Evolutionary conservation across 1,139 yeast genomes (phyloP), one percentile per base, ranked within the genome.

Genomic region (Diutina catenulata): DNA sequence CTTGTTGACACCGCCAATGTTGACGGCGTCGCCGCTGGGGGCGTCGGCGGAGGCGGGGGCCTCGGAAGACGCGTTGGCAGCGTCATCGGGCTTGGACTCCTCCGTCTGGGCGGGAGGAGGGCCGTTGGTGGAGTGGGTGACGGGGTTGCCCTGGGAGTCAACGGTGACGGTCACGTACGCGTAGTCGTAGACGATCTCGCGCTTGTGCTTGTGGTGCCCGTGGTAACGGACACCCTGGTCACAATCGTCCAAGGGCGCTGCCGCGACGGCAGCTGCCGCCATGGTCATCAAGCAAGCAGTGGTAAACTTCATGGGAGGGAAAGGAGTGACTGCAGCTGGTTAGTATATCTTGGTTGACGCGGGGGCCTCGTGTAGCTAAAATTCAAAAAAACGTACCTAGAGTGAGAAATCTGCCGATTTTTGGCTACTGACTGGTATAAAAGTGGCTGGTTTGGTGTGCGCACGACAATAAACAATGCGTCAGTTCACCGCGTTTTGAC

Each of bases 121-220:
- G n/a, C n/a, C n/a, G n/a, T n/a, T n/a, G n/a, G 44, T 38, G 25
- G 43, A 24, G 14, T 53, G 39, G 29, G 70, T 29, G 33, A 64
- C 54, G 40, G 76, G 62, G 46, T 67, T 54, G 45, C 94, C 94
- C 37, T 70, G 53, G 45, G 69, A 74, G 57, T 83, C 79, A 43
- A 86, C 35, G 25, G 35, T 31, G 18, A 31, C 14, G 13, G 35
- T 31, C n/a, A 31, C 79, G 58, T 82, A 83, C 45, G 82, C 88
- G 57, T 80, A 78, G 58, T 83, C 86, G 49, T 82, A 76, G 43
- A 83, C 94, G 47, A 80, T 74, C 38, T 83, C 84, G 64, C 87
- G 76, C 64, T 76, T 78, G 59, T 77, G 80, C 49, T 70, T 74
- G 58, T 79, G 82, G 62, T 46, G 49, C 48, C 59, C 64, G 56